phyloP scores from a whole-genome alignment of 2,329 filamentous ascomycete genomes.

The Arthrobotrys musiformis region DNA sequence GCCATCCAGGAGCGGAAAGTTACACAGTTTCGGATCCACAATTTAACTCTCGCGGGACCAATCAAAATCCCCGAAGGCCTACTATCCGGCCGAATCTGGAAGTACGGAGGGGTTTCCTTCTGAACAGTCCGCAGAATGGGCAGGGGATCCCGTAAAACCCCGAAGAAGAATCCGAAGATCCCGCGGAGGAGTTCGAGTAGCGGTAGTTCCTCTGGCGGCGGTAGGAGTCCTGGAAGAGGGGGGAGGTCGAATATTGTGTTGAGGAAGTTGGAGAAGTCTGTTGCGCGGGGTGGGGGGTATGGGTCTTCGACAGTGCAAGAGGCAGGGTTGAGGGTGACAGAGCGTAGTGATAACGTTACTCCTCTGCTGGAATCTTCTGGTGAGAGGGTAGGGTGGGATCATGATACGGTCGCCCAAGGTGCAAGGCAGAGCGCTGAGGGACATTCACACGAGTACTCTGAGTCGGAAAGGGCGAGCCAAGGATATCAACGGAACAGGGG shows the following conservation, averaged over 20 bases:
- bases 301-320: background rate
- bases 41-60: background rate
- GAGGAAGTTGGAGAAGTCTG: background rate
- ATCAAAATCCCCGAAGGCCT: background rate
- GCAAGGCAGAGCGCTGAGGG: background rate
- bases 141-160: background rate
- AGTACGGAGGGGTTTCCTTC: too few species aligned
- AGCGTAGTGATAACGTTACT: background rate
- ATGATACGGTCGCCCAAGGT: too few species aligned
- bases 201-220: background rate
- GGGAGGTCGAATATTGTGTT: constrained; percentile 10
- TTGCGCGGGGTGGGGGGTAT: background rate
- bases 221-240: background rate
- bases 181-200: background rate
- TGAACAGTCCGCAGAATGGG: too few species aligned
- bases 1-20: constrained; percentile 12
- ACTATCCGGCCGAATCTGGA: background rate
- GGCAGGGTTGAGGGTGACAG: background rate
- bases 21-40: constrained; percentile 2
- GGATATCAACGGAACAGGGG: background rate
- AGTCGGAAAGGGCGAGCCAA: background rate
- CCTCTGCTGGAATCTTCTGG: background rate
- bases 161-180: background rate
- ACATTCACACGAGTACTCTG: background rate
- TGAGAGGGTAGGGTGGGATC: background rate